Evolutionary conservation across 495 filamentous ascomycete species (phyloP), one percentile per base, ranked within the genome.

Genomic region (Aspergillus ostianus): DNA sequence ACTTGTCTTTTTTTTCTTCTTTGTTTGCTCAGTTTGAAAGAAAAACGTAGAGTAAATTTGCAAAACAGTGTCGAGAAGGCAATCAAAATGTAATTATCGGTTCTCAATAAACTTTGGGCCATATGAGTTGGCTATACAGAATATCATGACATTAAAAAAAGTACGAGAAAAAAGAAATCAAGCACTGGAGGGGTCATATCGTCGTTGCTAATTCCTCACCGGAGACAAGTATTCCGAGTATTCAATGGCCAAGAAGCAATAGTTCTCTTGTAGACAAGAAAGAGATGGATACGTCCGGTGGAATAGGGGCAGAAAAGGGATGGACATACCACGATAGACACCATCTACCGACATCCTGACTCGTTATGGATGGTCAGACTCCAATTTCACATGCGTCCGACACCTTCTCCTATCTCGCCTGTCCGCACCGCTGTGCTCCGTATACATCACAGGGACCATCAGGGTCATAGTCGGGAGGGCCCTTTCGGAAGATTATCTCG

Each of bases 401-500:
- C 13, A 2, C 15, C 36, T 15, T 41, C 36, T 41, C 4, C 3
- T 17, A 8, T 19, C 27, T 44, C 50, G 45, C 55, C 30, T 51
- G 32, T 53, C 27, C n/a, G 29, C 15, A 21, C 29, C 6, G 26
- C 41, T 15, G 36, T 41, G 15, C 6, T 8, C 41, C n/a, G 36
- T 41, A 17, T 41, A 41, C 36, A 41, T 10, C 51, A 6, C 30
- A 36, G 30, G 18, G 32, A 6, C 17, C 51, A 18, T 53, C 32
- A 12, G 17, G 36, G 19, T 41, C 36, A 26, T 44, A 49, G 47
- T 46, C 21, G 7, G 19, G 23, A 44, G 55, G 21, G 23, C 49
- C 30, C 27, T 57, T 41, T 53, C 48, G 50, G 56, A 53, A 58
- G 29, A 58, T 57, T 57, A 57, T 18, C 55, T 57, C 55, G 55